These are phyloP conservation scores for Lasiosphaeria ovina DNA, from an alignment of 495 filamentous ascomycete species.

Conservation along the genomic window DNA sequence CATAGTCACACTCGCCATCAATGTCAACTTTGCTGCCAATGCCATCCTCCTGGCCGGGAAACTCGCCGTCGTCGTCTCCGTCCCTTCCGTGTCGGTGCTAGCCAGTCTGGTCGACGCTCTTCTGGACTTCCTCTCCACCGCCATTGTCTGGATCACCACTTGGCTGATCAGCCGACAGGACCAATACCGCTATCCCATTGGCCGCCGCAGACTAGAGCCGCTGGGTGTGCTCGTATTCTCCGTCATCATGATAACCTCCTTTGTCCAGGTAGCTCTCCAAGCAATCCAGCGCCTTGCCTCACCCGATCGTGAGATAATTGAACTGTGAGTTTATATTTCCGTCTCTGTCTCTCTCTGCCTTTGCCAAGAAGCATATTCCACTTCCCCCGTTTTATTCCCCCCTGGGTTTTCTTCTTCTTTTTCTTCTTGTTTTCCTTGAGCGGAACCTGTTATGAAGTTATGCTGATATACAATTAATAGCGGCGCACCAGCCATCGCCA, in stretches of 20 bases:
- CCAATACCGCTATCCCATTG: slow-evolving; percentile 79
- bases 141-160: slow-evolving; percentile 85
- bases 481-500: slow-evolving; percentile 66
- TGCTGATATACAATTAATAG: slow-evolving; percentile 22
- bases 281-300: slow-evolving; percentile 65
- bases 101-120: slow-evolving; percentile 86
- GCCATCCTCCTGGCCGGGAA: slow-evolving; percentile 74
- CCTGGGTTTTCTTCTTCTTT: too few species aligned
- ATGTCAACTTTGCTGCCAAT: slow-evolving; percentile 84
- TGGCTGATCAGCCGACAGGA: slow-evolving; percentile 70
- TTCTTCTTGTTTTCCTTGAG: too few species aligned
- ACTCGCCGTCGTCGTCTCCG: slow-evolving; percentile 72
- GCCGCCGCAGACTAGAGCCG: slow-evolving; percentile 69
- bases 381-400: too few species aligned
- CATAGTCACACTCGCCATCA: slow-evolving; percentile 77
- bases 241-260: slow-evolving; percentile 82
- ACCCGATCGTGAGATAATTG: slow-evolving; percentile 63
- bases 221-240: slow-evolving; percentile 79
- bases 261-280: slow-evolving; percentile 78
- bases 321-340: slow-evolving; percentile 46
- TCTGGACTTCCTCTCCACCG: slow-evolving; percentile 81
- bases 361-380: background rate
- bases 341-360: background rate
- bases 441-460: too few species aligned
- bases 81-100: slow-evolving; percentile 82